A percentile compares a stretch with the other conserved stretches of the same genome.
Evolutionary conservation across 768 basidiomycete species (phyloP).

Genomic region (Mycena sanguinolenta): DNA sequence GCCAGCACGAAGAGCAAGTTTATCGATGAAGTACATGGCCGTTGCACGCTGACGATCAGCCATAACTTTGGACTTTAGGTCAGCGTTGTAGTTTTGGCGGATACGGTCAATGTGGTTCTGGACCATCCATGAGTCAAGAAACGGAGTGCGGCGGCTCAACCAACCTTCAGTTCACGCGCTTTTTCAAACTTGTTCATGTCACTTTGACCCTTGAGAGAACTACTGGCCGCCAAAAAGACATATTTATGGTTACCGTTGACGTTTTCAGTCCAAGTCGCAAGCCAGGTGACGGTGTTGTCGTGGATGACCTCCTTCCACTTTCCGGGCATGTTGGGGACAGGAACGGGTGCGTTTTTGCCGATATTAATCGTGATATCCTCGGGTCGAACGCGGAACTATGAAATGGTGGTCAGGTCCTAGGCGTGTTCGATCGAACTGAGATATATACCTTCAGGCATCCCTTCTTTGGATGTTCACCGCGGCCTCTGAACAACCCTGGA

Average conservation of each 20-base stretch:
- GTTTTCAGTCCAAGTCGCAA: slow-evolving; percentile 99
- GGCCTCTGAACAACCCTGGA: slow-evolving; percentile 97
- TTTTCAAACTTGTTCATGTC: slow-evolving; percentile 99
- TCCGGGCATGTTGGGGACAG: slow-evolving; percentile 92
- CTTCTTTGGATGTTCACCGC: slow-evolving; percentile 98
- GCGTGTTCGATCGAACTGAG: not conserved
- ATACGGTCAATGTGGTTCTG: slow-evolving; percentile 94
- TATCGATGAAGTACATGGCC: slow-evolving; percentile 99
- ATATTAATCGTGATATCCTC: slow-evolving; percentile 98
- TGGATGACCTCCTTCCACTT: slow-evolving; percentile 91
- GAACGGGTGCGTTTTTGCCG: slow-evolving; percentile 78
- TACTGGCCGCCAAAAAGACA: slow-evolving; percentile 97
- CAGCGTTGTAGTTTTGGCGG: slow-evolving; percentile 86
- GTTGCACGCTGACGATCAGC: slow-evolving; percentile 97
- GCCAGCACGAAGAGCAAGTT: slow-evolving; percentile 95
- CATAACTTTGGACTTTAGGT: slow-evolving; percentile 93
- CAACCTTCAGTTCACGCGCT: slow-evolving; percentile 93
- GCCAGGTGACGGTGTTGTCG: slow-evolving; percentile 98
- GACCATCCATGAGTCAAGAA: not conserved
- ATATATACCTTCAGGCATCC: slow-evolving; percentile 88
- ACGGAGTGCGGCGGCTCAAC: slow-evolving; percentile 25
- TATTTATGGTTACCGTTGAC: slow-evolving; percentile 97
- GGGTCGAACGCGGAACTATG: slow-evolving; percentile 86
- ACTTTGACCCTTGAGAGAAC: slow-evolving; percentile 97
- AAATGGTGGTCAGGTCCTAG: slow-evolving; percentile 19